Evolutionary conservation across 2,329 filamentous ascomycete genomes (phyloP), one percentile per base, ranked within the genome.

Genomic region (Claviceps cyperi): DNA sequence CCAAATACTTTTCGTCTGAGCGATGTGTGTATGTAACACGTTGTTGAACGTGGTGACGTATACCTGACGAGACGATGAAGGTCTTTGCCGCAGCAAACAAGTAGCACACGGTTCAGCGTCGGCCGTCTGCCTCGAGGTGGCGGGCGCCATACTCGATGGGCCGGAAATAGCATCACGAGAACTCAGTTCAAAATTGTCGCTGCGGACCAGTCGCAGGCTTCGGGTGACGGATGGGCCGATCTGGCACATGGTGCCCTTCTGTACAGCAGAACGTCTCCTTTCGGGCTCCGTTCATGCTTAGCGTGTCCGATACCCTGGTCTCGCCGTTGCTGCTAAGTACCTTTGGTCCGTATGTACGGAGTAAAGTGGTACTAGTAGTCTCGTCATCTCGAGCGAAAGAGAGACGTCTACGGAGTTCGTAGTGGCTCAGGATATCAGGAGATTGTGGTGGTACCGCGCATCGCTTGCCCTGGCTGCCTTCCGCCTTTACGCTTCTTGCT

Each of bases 221-320:
- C 28, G 28, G 28, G 28, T 28, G 28, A 28, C 28, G 28, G 28
- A 28, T 28, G 28, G 9, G 28, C 28, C 28, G 28, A 11, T 28
- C 28, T 28, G 28, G 28, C 9, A 28, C 28, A 28, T 11, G 28
- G 28, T 28, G 8, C 28, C 28, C 28, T 9, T 9, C 8, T 28
- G 24, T 28, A 28, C 24, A 40, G 15, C 38, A 17, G n/a, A n/a
- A 9, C 15, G 15, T 19, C n/a, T n/a, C 15, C 38, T 40, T 19
- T 9, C 14, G n/a, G 17, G 14, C 39, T 41, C 39, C 21, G 11
- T 50, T 51, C 17, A 7, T 47, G 53, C 13, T 47, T 56, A 56
- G 54, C 50, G 47, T 17, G 48, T 56, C 54, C 54, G 54, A 56
- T 51, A 55, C 54, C 54, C 54, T 46, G 50, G 53, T 50, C 50